Evolutionary conservation across 345 rosid genomes (phyloP).

Genomic region (Hirschfeldia incana): DNA sequence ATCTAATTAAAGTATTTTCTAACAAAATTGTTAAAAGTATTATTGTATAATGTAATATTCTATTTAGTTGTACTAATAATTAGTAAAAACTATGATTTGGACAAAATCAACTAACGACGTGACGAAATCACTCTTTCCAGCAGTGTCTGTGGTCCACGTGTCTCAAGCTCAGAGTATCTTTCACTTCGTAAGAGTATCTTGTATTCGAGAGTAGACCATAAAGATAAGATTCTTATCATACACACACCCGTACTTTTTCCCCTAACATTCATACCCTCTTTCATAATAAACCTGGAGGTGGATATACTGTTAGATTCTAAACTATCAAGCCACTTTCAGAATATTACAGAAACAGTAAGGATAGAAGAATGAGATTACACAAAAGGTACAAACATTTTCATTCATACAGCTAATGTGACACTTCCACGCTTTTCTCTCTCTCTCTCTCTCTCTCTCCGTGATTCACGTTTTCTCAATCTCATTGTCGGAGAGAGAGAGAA

Average conservation of each 20-base stretch:
- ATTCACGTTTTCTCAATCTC: neutral
- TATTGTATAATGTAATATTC: neutral
- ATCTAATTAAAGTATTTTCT: too few species aligned
- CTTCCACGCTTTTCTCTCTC: neutral
- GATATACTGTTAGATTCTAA: constrained; percentile 25
- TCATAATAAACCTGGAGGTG: neutral
- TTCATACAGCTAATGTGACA: constrained; percentile 30
- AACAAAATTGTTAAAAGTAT: neutral
- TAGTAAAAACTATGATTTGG: neutral
- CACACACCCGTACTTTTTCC: neutral
- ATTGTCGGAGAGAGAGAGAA: constrained; percentile 24
- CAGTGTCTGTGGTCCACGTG: constrained; percentile 2
- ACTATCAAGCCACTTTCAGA: constrained; percentile 12
- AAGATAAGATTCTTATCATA: neutral
- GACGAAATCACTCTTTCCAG: neutral
- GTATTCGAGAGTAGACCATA: neutral
- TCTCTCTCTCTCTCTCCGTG: constrained; percentile 24
- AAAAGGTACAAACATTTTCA: neutral
- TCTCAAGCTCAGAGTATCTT: neutral
- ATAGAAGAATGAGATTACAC: neutral
- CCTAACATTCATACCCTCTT: neutral
- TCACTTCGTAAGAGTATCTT: neutral
- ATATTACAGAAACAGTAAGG: constrained; percentile 2
- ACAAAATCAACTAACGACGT: neutral
- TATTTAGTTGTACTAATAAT: neutral